Percentiles rank a stretch among this genome's conserved stretches.
These are phyloP conservation scores for Thelonectria olida DNA, from an alignment of 2,329 filamentous ascomycete genomes.

Conservation along the genomic window DNA sequence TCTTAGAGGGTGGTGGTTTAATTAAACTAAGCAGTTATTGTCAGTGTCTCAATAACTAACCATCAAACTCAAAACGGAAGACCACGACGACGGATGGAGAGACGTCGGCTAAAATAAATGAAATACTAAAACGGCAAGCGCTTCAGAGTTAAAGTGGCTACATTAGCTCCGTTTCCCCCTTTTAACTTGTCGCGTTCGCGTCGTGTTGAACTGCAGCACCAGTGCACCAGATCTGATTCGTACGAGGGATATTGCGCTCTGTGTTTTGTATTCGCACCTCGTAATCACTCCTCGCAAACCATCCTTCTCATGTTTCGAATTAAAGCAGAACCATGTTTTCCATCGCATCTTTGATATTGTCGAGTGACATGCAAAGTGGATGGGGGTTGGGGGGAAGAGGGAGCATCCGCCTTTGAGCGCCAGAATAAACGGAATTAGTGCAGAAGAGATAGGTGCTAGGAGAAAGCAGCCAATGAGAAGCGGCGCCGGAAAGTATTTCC, in stretches of 20 bases:
- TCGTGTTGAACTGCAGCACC: neutral
- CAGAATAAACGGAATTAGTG: too few species aligned
- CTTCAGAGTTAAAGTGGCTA: constrained; percentile 19
- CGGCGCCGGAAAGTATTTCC: neutral
- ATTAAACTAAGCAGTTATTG: too few species aligned
- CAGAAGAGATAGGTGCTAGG: neutral
- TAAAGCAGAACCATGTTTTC: neutral
- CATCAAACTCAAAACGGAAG: too few species aligned
- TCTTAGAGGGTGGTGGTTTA: too few species aligned
- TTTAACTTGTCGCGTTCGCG: constrained; percentile 1
- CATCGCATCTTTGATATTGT: constrained; percentile 3
- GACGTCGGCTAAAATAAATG: too few species aligned
- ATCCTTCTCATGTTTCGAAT: too few species aligned
- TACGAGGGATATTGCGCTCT: too few species aligned
- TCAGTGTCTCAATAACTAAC: too few species aligned
- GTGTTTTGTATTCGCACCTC: too few species aligned
- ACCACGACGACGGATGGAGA: too few species aligned
- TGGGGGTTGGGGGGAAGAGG: neutral
- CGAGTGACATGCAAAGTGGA: constrained; percentile 12
- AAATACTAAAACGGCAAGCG: neutral
- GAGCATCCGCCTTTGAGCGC: neutral
- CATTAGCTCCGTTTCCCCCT: constrained; percentile 15
- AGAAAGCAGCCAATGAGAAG: constrained; percentile 1
- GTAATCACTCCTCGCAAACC: too few species aligned
- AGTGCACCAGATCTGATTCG: too few species aligned